These are phyloP conservation scores for Sanghuangporus weigelae DNA, from an alignment of 1,284 basidiomycete genomes.

Conservation along the genomic window DNA sequence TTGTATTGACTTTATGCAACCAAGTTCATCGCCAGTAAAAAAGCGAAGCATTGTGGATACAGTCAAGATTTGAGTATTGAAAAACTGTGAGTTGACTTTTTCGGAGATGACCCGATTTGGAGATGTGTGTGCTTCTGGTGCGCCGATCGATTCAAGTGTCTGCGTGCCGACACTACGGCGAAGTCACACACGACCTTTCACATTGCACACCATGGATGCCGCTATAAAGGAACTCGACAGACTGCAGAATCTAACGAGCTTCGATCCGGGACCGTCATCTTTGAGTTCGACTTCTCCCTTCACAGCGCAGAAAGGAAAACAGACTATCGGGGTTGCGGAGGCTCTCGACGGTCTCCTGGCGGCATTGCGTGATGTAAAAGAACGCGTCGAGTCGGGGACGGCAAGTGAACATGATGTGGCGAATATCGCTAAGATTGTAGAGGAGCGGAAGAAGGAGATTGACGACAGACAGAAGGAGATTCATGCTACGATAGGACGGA, in stretches of 20 bases:
- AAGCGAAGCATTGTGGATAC: conserved; percentile 52
- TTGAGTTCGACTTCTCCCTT: conserved; percentile 24
- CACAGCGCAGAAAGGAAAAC: conserved; percentile 38
- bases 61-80: not conserved
- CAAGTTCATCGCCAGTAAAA: conserved; percentile 68
- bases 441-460: conserved; percentile 74
- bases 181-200: not conserved
- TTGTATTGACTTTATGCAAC: conserved; percentile 54
- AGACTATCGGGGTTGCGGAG: conserved; percentile 46
- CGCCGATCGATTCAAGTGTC: not conserved
- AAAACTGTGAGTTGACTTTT: not conserved
- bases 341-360: conserved; percentile 68
- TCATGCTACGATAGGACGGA: conserved; percentile 66
- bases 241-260: conserved; percentile 58
- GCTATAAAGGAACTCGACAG: conserved; percentile 70
- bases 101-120: not conserved
- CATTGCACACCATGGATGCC: conserved; percentile 49
- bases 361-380: conserved; percentile 54
- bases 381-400: conserved; percentile 47
- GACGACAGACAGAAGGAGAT: conserved; percentile 87
- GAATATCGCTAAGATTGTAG: conserved; percentile 54
- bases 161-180: not conserved
- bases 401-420: conserved; percentile 49
- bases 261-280: conserved; percentile 37
- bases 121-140: not conserved